Evolutionary conservation across 2,329 filamentous ascomycete genomes (phyloP).

Genomic region (Pseudocercospora pini-densiflorae): DNA sequence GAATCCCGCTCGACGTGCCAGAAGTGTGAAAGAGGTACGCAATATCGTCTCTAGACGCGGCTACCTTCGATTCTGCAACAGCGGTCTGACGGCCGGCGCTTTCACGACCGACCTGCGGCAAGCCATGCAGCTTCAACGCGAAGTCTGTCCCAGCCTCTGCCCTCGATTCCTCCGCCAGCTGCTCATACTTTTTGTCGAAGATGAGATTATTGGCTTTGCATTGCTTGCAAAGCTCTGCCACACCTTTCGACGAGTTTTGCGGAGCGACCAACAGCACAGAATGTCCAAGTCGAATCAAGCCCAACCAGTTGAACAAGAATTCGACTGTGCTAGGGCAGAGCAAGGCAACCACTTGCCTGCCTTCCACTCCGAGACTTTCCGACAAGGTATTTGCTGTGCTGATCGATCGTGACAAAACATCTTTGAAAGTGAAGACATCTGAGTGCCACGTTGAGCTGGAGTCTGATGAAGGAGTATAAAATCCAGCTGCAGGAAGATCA

Average conservation of each 20-base stretch:
- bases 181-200: constrained; percentile 48
- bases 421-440: constrained; percentile 43
- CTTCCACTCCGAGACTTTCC: constrained; percentile 18
- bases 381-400: constrained; percentile 42
- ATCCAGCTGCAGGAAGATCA: constrained; percentile 55
- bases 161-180: constrained; percentile 39
- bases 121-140: neutral
- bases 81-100: neutral
- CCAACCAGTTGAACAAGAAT: constrained; percentile 66
- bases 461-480: constrained; percentile 44
- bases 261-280: constrained; percentile 62
- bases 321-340: constrained; percentile 61
- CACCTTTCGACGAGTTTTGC: constrained; percentile 52
- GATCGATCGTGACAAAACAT: constrained; percentile 42
- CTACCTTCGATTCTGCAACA: neutral
- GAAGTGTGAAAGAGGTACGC: constrained; percentile 69
- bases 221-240: constrained; percentile 58
- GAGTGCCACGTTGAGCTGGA: constrained; percentile 23
- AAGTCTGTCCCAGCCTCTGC: constrained; percentile 8
- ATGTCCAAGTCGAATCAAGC: constrained; percentile 60
- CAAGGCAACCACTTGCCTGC: constrained; percentile 53
- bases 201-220: constrained; percentile 53
- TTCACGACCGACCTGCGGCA: constrained; percentile 22
- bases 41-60: constrained; percentile 44
- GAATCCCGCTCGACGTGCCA: constrained; percentile 66